phyloP scores from a whole-genome alignment of 805 yeast genomes.

The Wickerhamomyces silvicola region DNA sequence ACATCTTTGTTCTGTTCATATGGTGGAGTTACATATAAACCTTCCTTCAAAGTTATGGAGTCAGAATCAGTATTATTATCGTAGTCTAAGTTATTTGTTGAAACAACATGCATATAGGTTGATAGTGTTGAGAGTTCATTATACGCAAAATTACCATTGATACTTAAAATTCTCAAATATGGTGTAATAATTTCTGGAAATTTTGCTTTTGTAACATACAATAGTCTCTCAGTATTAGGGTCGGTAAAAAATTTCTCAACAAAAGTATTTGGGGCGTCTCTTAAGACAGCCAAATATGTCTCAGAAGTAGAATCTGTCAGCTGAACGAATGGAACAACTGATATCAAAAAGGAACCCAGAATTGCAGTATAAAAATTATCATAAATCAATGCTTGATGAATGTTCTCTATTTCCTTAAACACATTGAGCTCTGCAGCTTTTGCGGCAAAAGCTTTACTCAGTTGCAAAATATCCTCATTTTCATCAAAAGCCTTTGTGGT shows the following conservation, averaged over 20 bases:
- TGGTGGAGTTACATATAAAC: constrained; percentile 50
- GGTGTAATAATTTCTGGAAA: constrained; percentile 63
- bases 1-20: constrained; percentile 42
- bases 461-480: constrained; percentile 12
- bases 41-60: constrained; percentile 41
- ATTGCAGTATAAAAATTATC: constrained; percentile 47
- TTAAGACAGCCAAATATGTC: constrained; percentile 24
- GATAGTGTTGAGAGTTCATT: constrained; percentile 51
- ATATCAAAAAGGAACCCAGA: constrained; percentile 27
- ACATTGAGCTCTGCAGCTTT: constrained; percentile 36
- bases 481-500: constrained; percentile 32
- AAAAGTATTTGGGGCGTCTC: constrained; percentile 28
- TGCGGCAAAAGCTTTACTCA: constrained; percentile 8
- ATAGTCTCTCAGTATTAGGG: constrained; percentile 26
- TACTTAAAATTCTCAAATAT: constrained; percentile 51
- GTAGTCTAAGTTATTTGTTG: constrained; percentile 34
- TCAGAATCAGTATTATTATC: constrained; percentile 44
- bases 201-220: constrained; percentile 55
- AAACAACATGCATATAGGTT: constrained; percentile 51
- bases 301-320: constrained; percentile 29
- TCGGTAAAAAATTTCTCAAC: constrained; percentile 32
- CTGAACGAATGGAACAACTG: constrained; percentile 40
- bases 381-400: constrained; percentile 37
- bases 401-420: constrained; percentile 35
- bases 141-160: constrained; percentile 62